These are phyloP conservation scores for Coffea canephora DNA, from an alignment of 257 asterid species.

Conservation along the genomic window DNA sequence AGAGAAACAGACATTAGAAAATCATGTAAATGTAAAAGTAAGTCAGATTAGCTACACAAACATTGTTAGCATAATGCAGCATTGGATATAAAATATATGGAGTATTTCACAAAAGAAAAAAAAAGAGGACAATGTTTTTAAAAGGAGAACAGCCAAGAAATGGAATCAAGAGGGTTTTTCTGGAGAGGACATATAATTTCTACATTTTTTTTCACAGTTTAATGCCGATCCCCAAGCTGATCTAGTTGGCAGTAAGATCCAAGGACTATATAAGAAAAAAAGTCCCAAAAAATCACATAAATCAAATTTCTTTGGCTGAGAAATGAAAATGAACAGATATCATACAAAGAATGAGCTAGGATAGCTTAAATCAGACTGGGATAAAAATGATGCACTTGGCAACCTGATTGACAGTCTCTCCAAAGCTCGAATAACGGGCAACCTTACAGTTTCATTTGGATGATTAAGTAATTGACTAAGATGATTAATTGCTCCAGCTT, in stretches of 20 bases:
- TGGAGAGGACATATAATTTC: background rate
- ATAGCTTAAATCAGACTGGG: background rate
- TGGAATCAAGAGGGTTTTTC: background rate
- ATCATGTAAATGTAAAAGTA: background rate
- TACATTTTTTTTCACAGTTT: background rate
- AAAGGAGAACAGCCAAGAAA: background rate
- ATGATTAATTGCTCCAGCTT: conserved; percentile 69
- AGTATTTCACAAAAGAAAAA: background rate
- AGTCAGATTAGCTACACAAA: background rate
- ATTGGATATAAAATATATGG: background rate
- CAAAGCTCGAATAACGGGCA: conserved; percentile 61
- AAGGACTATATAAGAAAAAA: background rate
- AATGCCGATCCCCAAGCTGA: background rate
- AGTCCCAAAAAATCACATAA: background rate
- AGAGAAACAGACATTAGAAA: background rate
- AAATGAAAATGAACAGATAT: background rate
- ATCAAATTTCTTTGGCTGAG: background rate
- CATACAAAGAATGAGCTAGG: conserved; percentile 2
- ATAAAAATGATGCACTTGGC: background rate
- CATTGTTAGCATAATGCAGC: background rate
- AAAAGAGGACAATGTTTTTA: background rate
- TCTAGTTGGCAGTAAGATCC: background rate
- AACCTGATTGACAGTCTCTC: conserved; percentile 86
- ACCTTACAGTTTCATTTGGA: conserved; percentile 49
- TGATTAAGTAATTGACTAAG: conserved; percentile 64